phyloP scores from a whole-genome alignment of 805 yeast genomes.

The Lachancea sp. region DNA sequence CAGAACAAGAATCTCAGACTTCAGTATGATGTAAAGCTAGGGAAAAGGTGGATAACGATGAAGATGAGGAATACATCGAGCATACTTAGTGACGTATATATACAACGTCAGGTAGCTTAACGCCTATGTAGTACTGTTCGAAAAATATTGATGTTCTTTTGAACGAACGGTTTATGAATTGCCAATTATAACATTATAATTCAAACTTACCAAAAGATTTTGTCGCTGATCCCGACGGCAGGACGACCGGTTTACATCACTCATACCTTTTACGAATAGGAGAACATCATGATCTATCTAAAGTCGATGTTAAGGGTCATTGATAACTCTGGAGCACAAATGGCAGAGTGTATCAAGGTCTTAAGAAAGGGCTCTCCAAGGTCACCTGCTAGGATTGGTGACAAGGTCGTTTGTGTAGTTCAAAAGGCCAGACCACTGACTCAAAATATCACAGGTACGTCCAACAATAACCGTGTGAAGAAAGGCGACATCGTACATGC shows the following conservation, averaged over 20 bases:
- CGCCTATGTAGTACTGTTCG: not conserved
- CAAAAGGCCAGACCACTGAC: slow-evolving; percentile 80
- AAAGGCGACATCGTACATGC: slow-evolving; percentile 96
- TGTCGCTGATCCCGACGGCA: too few relatives aligned
- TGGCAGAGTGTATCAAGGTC: slow-evolving; percentile 94
- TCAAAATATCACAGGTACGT: slow-evolving; percentile 64
- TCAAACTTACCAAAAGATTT: too few relatives aligned
- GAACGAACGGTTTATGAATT: not conserved
- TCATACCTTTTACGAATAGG: too few relatives aligned
- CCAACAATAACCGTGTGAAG: slow-evolving; percentile 74
- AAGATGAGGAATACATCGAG: too few relatives aligned
- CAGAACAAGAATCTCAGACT: not conserved
- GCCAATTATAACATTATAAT: not conserved
- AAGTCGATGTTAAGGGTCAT: slow-evolving; percentile 84
- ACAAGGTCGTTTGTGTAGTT: slow-evolving; percentile 88
- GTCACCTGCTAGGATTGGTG: slow-evolving; percentile 81
- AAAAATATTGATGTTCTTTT: slow-evolving; percentile 4
- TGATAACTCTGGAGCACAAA: slow-evolving; percentile 91
- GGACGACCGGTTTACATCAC: too few relatives aligned
- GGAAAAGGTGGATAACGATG: too few relatives aligned
- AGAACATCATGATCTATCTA: slow-evolving; percentile 64
- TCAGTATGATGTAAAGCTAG: not conserved
- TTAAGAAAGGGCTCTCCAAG: slow-evolving; percentile 75
- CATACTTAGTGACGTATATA: too few relatives aligned
- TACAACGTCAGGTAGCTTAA: not conserved